Evolutionary conservation across 345 rosid species (phyloP).

Genomic region (Gossypium australe): DNA sequence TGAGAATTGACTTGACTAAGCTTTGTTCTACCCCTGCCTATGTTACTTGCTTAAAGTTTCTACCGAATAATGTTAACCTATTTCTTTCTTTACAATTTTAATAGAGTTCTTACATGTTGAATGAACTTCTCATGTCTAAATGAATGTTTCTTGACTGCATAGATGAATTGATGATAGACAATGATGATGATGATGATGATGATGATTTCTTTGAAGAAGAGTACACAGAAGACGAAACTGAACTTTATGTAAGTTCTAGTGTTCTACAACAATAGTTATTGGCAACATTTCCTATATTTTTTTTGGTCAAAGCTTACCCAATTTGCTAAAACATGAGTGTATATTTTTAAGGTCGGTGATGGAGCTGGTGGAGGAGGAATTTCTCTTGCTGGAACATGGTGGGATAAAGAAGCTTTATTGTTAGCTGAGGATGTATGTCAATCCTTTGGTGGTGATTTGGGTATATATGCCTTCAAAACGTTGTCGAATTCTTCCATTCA

Average conservation of each 20-base stretch:
- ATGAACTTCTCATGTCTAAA: background rate
- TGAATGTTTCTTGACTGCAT: constrained; percentile 15
- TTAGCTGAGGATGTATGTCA: constrained; percentile 54
- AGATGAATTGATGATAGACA: constrained; percentile 34
- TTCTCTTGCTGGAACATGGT: constrained; percentile 69
- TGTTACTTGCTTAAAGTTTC: background rate
- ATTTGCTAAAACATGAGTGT: background rate
- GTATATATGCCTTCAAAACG: constrained; percentile 76
- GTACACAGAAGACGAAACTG: constrained; percentile 41
- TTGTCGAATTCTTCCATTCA: constrained; percentile 52
- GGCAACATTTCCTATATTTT: background rate
- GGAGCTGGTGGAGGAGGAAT: constrained; percentile 88
- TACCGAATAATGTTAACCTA: background rate
- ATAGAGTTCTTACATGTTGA: background rate
- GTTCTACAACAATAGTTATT: background rate
- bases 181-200: constrained; percentile 10
- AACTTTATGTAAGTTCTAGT: constrained; percentile 50
- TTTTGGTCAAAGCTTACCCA: constrained; percentile 1
- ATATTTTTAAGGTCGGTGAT: constrained; percentile 58
- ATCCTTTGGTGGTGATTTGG: constrained; percentile 62
- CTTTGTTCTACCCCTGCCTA: background rate
- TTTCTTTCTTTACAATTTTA: background rate
- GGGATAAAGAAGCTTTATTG: constrained; percentile 78
- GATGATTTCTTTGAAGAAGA: constrained; percentile 44
- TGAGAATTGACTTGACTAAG: background rate